Percentiles rank a stretch among this genome's conserved stretches.
These are phyloP conservation scores for Paulinella micropora DNA, from an alignment of 78 protist genomes.

Conservation along the genomic window DNA sequence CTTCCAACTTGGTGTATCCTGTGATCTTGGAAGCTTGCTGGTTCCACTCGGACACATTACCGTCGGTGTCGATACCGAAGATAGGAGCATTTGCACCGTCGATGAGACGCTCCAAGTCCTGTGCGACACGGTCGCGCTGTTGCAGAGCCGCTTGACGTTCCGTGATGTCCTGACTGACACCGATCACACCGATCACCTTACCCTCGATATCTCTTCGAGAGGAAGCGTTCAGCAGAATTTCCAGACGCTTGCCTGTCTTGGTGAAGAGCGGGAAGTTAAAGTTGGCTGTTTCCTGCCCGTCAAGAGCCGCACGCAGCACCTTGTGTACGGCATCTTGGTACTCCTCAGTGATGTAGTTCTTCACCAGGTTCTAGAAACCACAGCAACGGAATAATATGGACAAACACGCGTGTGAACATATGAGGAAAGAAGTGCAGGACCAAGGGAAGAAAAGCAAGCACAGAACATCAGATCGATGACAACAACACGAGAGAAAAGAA, in stretches of 20 bases:
- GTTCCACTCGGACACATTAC: background rate
- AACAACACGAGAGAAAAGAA: too few relatives aligned
- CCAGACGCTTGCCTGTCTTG: background rate
- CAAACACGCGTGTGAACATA: background rate
- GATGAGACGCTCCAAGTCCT: background rate
- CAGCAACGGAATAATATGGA: background rate
- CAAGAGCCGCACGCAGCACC: background rate
- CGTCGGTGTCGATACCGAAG: background rate
- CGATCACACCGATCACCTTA: background rate
- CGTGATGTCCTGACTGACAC: constrained; percentile 6
- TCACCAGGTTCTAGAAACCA: background rate
- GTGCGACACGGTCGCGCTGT: background rate
- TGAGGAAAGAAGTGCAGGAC: too few relatives aligned
- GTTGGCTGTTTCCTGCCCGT: constrained; percentile 6
- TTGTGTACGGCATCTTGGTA: background rate
- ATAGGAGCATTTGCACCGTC: constrained; percentile 8
- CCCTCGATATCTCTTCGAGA: background rate
- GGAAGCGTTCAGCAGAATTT: background rate
- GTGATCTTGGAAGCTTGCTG: background rate
- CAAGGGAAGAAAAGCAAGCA: too few relatives aligned
- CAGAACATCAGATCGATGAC: too few relatives aligned
- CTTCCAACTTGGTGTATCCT: background rate
- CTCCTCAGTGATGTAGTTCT: background rate
- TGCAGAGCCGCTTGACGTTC: background rate
- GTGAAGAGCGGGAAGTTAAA: constrained; percentile 10